A percentile compares a stretch with the other conserved stretches of the same genome.
phyloP scores from a whole-genome alignment of 441 rosid species.

The Macaranga tanarius region DNA sequence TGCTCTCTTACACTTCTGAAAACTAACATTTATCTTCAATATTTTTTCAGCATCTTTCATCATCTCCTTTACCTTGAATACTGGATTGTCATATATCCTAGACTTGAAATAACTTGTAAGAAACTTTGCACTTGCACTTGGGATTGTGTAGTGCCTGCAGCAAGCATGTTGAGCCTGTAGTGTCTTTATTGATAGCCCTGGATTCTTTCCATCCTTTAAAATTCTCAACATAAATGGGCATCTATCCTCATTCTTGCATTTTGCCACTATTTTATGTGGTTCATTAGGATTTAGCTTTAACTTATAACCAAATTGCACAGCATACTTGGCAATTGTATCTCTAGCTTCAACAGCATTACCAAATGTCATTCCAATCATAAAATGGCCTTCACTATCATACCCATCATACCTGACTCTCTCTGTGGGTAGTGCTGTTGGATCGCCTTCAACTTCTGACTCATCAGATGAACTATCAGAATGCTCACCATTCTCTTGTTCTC shows the following conservation, averaged over 20 bases:
- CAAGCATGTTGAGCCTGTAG: background rate
- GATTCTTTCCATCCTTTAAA: background rate
- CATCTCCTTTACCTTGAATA: background rate
- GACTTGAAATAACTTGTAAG: background rate
- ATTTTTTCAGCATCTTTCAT: background rate
- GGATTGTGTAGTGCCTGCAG: background rate
- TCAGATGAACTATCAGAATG: too few relatives aligned
- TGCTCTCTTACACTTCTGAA: background rate
- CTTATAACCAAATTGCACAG: too few relatives aligned
- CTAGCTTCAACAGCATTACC: background rate
- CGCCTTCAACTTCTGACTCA: too few relatives aligned
- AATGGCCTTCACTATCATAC: background rate
- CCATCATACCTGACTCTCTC: background rate
- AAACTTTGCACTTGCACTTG: background rate
- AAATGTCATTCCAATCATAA: background rate
- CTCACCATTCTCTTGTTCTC: too few relatives aligned
- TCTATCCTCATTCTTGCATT: background rate
- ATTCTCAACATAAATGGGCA: background rate
- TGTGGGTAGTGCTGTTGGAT: background rate
- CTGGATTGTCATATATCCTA: too few relatives aligned
- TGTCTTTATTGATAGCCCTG: background rate
- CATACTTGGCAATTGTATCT: background rate
- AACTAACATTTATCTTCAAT: background rate
- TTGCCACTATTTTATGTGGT: background rate
- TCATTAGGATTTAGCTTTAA: background rate